Percentiles rank a stretch among this genome's conserved stretches.
Evolutionary conservation across 2,329 filamentous ascomycete species (phyloP).

Genomic region (Macrophomina pseudophaseolina): DNA sequence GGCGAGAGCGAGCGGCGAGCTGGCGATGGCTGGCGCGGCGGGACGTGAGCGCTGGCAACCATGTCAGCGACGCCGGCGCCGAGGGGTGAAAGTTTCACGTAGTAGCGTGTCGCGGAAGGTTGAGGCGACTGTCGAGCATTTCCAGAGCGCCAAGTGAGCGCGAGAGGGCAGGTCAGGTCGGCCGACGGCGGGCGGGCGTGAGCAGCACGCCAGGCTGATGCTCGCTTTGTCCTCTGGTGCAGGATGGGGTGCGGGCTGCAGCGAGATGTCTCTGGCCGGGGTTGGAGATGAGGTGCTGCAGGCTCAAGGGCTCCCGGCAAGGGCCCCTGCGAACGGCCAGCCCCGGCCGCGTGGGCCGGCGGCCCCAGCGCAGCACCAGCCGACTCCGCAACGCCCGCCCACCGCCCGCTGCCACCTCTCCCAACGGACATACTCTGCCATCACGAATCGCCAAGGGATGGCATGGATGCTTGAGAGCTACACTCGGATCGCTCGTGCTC

Average conservation of each 20-base stretch:
- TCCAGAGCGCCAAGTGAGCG: not conserved
- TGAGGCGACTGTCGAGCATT: not conserved
- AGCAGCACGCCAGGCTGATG: not conserved
- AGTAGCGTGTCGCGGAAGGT: not conserved
- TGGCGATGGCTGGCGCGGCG: not conserved
- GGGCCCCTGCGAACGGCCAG: not conserved
- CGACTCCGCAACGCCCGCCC: not conserved
- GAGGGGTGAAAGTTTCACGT: not conserved
- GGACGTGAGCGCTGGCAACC: not conserved
- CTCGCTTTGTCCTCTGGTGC: not conserved
- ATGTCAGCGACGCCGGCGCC: not conserved
- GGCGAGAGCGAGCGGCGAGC: too few species aligned
- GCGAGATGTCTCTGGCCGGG: not conserved
- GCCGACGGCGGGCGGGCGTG: not conserved
- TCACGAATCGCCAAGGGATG: not conserved
- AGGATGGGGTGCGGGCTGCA: not conserved
- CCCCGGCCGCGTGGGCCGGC: not conserved
- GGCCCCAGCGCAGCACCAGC: not conserved
- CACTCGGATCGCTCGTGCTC: conserved; percentile 8
- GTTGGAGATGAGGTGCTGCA: conserved; percentile 2
- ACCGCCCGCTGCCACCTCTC: not conserved
- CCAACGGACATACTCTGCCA: not conserved
- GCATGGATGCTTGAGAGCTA: not conserved
- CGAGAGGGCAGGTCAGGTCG: too few species aligned
- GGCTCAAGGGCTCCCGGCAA: not conserved